These are phyloP conservation scores for Cytospora mali DNA, from an alignment of 2,329 filamentous ascomycete genomes.

Conservation along the genomic window DNA sequence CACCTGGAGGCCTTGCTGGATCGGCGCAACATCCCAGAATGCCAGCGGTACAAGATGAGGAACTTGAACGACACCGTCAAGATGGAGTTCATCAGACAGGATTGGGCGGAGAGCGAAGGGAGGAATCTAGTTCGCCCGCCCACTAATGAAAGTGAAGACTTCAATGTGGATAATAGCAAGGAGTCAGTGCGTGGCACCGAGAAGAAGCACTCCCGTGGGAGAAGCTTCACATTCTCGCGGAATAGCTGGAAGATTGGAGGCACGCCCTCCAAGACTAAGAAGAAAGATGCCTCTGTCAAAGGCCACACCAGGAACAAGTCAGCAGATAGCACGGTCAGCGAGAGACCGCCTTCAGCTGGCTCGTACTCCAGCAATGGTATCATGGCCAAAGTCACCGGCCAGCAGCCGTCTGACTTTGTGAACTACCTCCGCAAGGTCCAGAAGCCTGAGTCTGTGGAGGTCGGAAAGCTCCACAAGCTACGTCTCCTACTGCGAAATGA, in stretches of 20 bases:
- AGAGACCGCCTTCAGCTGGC: constrained; percentile 54
- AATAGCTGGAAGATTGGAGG: constrained; percentile 60
- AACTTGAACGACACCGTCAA: constrained; percentile 88
- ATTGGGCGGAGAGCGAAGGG: constrained; percentile 71
- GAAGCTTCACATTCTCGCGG: constrained; percentile 78
- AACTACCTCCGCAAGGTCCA: constrained; percentile 79
- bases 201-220: constrained; percentile 65
- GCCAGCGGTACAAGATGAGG: constrained; percentile 93
- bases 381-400: constrained; percentile 71
- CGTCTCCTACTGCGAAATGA: constrained; percentile 88
- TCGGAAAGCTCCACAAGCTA: constrained; percentile 94
- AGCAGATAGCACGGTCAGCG: constrained; percentile 67
- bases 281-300: constrained; percentile 63
- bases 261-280: constrained; percentile 75
- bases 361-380: constrained; percentile 60
- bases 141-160: constrained; percentile 48
- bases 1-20: constrained; percentile 71
- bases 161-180: constrained; percentile 34
- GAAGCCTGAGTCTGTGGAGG: constrained; percentile 81
- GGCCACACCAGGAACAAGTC: constrained; percentile 74
- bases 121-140: constrained; percentile 48
- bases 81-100: constrained; percentile 90
- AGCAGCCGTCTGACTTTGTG: constrained; percentile 82
- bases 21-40: constrained; percentile 88
- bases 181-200: constrained; percentile 43